Evolutionary conservation across 495 filamentous ascomycete genomes (phyloP).

Genomic region (Trichoderma erinaceum): DNA sequence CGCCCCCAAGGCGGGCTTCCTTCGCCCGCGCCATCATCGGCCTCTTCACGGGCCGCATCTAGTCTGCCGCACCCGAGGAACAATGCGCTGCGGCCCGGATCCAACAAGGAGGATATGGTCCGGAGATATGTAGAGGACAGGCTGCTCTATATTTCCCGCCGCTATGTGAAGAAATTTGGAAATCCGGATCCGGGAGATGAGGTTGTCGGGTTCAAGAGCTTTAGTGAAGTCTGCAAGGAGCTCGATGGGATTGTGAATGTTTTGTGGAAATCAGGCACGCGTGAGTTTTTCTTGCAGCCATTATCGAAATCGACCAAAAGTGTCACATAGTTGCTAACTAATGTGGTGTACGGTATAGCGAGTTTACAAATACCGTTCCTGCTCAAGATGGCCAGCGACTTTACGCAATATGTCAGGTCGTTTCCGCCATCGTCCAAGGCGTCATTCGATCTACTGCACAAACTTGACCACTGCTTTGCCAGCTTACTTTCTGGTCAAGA

Average conservation of each 20-base stretch:
- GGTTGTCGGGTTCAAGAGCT: slow-evolving; percentile 59
- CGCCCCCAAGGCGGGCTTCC: slow-evolving; percentile 36
- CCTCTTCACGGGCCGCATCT: slow-evolving; percentile 37
- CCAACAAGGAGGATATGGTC: slow-evolving; percentile 68
- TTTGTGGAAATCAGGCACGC: slow-evolving; percentile 76
- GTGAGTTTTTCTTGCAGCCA: slow-evolving; percentile 42
- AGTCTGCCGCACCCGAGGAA: slow-evolving; percentile 58
- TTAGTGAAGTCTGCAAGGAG: slow-evolving; percentile 63
- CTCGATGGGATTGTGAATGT: slow-evolving; percentile 66
- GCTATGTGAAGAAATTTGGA: slow-evolving; percentile 69
- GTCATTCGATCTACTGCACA: slow-evolving; percentile 63
- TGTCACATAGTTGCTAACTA: not conserved
- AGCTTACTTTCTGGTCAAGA: slow-evolving; percentile 63
- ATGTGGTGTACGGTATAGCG: slow-evolving; percentile 39
- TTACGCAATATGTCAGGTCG: slow-evolving; percentile 56
- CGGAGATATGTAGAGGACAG: slow-evolving; percentile 61
- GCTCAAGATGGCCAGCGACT: slow-evolving; percentile 64
- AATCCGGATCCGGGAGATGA: slow-evolving; percentile 46
- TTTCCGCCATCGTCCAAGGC: slow-evolving; percentile 60
- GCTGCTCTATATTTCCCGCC: slow-evolving; percentile 57
- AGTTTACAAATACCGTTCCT: slow-evolving; percentile 78
- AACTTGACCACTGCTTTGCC: slow-evolving; percentile 72
- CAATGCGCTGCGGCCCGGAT: slow-evolving; percentile 61
- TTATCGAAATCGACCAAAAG: not conserved
- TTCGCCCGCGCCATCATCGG: slow-evolving; percentile 49